Conservation (phyloP, 2,329 filamentous ascomycete genomes). For the Penicillium decumbens region DNA sequence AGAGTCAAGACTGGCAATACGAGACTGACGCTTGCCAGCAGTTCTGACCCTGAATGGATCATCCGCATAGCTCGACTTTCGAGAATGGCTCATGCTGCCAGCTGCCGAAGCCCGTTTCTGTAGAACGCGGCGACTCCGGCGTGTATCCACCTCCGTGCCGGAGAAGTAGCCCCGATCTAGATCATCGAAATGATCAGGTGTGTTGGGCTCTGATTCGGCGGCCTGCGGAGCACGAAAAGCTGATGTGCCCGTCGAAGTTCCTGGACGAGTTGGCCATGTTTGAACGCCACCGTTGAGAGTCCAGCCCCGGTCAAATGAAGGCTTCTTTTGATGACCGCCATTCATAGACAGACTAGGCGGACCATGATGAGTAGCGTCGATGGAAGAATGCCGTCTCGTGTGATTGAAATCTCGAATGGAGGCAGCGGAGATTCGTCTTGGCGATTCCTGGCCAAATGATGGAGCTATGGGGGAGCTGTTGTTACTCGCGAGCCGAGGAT, state of each 20-base stretch:
- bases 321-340: constrained; percentile 50
- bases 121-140: constrained; percentile 67
- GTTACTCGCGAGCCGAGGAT: constrained; percentile 33
- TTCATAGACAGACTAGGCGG: constrained; percentile 27
- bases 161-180: constrained; percentile 91
- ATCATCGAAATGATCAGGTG: constrained; percentile 48
- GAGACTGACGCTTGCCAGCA: constrained; percentile 66
- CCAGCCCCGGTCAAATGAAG: constrained; percentile 58
- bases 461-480: constrained; percentile 44
- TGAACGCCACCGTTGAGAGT: constrained; percentile 45
- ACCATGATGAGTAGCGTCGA: constrained; percentile 58
- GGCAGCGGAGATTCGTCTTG: constrained; percentile 66
- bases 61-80: constrained; percentile 71
- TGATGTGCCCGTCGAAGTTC: constrained; percentile 30
- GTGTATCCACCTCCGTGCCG: constrained; percentile 73
- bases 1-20: constrained; percentile 75
- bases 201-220: constrained; percentile 31
- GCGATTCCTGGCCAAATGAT: constrained; percentile 39
- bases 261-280: constrained; percentile 31
- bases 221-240: constrained; percentile 19
- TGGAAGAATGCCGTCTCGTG: constrained; percentile 80
- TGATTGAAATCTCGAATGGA: constrained; percentile 79
- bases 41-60: constrained; percentile 65
- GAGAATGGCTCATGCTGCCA: constrained; percentile 53
- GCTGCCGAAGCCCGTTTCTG: constrained; percentile 60